These are phyloP conservation scores for Boletus pseudo-olivaceus DNA, from an alignment of 768 basidiomycete genomes.

Conservation along the genomic window DNA sequence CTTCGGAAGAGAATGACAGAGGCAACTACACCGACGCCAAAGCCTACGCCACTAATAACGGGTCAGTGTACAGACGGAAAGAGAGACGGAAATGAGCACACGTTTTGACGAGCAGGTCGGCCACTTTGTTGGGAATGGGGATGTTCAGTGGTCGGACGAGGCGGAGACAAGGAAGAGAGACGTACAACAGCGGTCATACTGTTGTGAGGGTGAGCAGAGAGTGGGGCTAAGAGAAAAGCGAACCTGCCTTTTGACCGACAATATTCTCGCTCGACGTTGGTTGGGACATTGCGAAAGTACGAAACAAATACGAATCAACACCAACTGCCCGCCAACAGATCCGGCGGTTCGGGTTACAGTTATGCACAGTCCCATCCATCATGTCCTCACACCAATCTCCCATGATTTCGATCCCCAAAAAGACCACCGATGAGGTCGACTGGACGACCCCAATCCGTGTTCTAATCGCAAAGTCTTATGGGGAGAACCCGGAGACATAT, in stretches of 20 bases:
- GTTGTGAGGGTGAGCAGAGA: neutral
- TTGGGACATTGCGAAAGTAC: slow-evolving; percentile 45
- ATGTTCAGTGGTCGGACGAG: slow-evolving; percentile 11
- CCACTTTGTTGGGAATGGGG: slow-evolving; percentile 40
- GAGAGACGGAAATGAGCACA: slow-evolving; percentile 35
- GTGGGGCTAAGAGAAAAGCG: neutral
- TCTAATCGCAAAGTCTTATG: slow-evolving; percentile 88
- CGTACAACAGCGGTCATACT: slow-evolving; percentile 88
- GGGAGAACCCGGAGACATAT: slow-evolving; percentile 90
- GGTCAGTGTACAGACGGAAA: slow-evolving; percentile 3
- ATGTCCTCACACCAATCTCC: slow-evolving; percentile 84
- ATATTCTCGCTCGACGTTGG: slow-evolving; percentile 85
- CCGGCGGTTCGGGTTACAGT: too few species aligned
- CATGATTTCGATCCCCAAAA: slow-evolving; percentile 89
- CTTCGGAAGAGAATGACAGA: slow-evolving; percentile 90
- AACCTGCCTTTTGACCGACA: slow-evolving; percentile 77
- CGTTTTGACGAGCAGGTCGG: slow-evolving; percentile 86
- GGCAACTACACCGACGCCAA: slow-evolving; percentile 83
- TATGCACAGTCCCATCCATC: slow-evolving; percentile 2
- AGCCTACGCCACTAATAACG: slow-evolving; percentile 70
- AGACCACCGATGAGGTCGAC: slow-evolving; percentile 95
- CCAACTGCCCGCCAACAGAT: neutral
- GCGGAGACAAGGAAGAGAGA: slow-evolving; percentile 37
- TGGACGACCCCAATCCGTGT: slow-evolving; percentile 87
- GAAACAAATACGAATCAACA: slow-evolving; percentile 25